Conservation (phyloP, 345 rosid species). For the Kernera saxatilis region DNA sequence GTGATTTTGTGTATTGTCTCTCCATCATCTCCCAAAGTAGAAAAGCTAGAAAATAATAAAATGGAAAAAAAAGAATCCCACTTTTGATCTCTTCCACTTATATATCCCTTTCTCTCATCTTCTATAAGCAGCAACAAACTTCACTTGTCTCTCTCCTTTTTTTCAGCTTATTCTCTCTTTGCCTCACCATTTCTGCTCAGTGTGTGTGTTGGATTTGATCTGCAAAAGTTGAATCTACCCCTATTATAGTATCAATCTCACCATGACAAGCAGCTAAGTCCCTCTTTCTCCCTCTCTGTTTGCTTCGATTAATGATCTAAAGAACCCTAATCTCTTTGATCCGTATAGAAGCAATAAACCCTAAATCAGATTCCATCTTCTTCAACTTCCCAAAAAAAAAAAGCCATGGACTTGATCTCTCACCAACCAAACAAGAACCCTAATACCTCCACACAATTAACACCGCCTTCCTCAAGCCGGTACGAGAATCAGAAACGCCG, state of each 20-base stretch:
- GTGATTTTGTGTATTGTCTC: slow-evolving; percentile 12
- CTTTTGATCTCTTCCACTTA: slow-evolving; percentile 29
- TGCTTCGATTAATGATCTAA: slow-evolving; percentile 10
- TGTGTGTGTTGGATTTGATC: slow-evolving; percentile 13
- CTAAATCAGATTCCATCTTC: slow-evolving; percentile 17
- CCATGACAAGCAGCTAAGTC: slow-evolving; percentile 15
- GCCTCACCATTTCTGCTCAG: slow-evolving; percentile 32
- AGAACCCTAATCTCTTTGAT: slow-evolving; percentile 22
- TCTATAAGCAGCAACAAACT: slow-evolving; percentile 2
- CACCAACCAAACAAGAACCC: slow-evolving; percentile 26
- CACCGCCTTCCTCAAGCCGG: slow-evolving; percentile 40
- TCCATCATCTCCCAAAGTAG: slow-evolving; percentile 28
- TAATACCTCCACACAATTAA: slow-evolving; percentile 4
- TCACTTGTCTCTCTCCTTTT: slow-evolving; percentile 21
- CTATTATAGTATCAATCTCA: slow-evolving; percentile 17
- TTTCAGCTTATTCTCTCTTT: slow-evolving; percentile 18
- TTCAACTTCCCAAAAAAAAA: not conserved
- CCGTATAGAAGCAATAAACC: slow-evolving; percentile 2
- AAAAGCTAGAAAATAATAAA: slow-evolving; percentile 13
- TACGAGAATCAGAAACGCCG: slow-evolving; percentile 40
- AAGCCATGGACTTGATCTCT: slow-evolving; percentile 42
- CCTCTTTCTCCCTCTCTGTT: slow-evolving; percentile 1
- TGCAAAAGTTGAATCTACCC: slow-evolving; percentile 13
- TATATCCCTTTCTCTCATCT: slow-evolving; percentile 4
- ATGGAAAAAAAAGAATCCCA: not conserved